Evolutionary conservation across 371 early-diverging fungal genomes (phyloP), one percentile per base, ranked within the genome.

Genomic region (Mucor saturninus): DNA sequence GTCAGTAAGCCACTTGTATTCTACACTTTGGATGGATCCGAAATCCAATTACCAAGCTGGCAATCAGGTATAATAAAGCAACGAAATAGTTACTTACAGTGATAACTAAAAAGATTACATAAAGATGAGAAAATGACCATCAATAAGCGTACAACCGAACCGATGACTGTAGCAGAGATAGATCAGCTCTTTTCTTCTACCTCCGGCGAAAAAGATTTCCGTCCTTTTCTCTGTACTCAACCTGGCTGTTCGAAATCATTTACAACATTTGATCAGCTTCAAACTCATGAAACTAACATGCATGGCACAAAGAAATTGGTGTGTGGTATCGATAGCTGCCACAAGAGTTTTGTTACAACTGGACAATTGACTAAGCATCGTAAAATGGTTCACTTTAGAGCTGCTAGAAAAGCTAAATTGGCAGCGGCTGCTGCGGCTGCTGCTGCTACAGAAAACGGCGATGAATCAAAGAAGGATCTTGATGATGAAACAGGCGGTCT

Each of bases 381-480:
- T 42, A 81, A 81, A 55, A 81, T 81, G 81, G 81, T 81, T n/a
- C 81, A 81, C 65, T 81, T 75, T 37, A 70, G 81, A 51, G 76
- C 77, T 3, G 76, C 77, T 8, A 66, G 77, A 32, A 80, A 80
- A 56, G 76, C 74, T 1, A 80, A 80, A 37, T 49, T 74, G 14
- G 69, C 65, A 26, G 77, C 77, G 11, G 74, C 70, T 14, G 81
- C 77, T 8, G 77, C 72, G 37, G 81, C 72, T 35, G 74, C 61
- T 6, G 73, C 69, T 40, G 75, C 61, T 13, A 56, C 64, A 26
- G 67, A 37, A 32, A 54, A 53, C n/a, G 54, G 55, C 15, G 32
- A 31, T 32, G 58, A 43, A 42, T 13, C 35, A 64, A 0, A 48
- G 54, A 31, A 50, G 50, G 14, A 50, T 13, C 29, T 28, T 4